A percentile compares a stretch with the other conserved stretches of the same genome.
These are phyloP conservation scores for Solanum arcanum DNA, from an alignment of 257 asterid genomes.

Conservation along the genomic window DNA sequence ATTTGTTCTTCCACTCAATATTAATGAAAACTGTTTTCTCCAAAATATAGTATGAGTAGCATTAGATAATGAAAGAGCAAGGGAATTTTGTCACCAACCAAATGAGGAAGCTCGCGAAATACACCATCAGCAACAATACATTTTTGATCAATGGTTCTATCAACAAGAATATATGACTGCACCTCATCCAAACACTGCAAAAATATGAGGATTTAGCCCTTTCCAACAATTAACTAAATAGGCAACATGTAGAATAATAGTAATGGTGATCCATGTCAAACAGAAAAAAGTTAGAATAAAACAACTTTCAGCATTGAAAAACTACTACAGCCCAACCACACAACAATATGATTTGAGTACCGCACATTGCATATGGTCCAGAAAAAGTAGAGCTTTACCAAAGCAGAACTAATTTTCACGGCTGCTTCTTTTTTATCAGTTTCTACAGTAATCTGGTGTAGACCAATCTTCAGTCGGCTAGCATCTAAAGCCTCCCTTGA, in stretches of 20 bases:
- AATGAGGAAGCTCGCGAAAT: conserved; percentile 31
- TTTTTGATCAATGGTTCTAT: conserved; percentile 45
- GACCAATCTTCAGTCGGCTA: conserved; percentile 38
- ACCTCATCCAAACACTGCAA: conserved; percentile 86
- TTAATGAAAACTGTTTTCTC: background rate
- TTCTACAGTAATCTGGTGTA: conserved; percentile 42
- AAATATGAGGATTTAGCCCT: background rate
- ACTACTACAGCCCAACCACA: background rate
- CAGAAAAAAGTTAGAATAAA: background rate
- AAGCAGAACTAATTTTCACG: conserved; percentile 44
- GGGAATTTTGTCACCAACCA: conserved; percentile 41
- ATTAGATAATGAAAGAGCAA: background rate
- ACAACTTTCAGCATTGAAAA: background rate
- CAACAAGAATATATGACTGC: conserved; percentile 72
- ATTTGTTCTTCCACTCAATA: background rate
- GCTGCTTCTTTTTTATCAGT: conserved; percentile 57
- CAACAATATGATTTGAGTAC: background rate
- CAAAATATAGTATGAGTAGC: background rate
- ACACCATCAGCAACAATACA: conserved; percentile 13
- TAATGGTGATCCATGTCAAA: background rate
- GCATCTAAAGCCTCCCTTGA: conserved; percentile 80
- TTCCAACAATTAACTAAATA: background rate
- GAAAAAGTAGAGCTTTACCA: conserved; percentile 36
- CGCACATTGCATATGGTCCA: background rate
- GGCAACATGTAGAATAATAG: background rate